phyloP scores from a whole-genome alignment of 2,329 filamentous ascomycete genomes.

The Penicillium janthinellum region DNA sequence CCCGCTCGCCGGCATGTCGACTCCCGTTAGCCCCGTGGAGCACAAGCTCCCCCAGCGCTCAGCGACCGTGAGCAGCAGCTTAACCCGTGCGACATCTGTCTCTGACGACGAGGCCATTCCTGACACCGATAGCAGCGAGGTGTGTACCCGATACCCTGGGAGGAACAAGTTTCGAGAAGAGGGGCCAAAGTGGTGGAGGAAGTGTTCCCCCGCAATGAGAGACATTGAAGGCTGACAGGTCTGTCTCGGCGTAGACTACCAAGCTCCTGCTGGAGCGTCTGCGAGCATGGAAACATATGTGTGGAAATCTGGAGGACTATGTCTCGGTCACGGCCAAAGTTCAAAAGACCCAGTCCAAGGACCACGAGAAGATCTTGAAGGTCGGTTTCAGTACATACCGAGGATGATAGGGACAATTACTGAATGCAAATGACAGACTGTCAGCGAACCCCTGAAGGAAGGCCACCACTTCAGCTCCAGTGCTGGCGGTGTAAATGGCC shows the following conservation, averaged over 20 bases:
- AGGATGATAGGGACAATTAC: not conserved
- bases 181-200: not conserved
- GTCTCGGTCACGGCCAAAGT: constrained; percentile 81
- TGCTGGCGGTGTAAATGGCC: constrained; percentile 80
- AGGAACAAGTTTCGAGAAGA: not conserved
- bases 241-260: constrained; percentile 58
- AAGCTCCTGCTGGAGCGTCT: constrained; percentile 82
- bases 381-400: constrained; percentile 40
- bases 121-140: constrained; percentile 46
- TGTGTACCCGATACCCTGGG: constrained; percentile 23
- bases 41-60: constrained; percentile 38
- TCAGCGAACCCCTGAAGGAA: constrained; percentile 82
- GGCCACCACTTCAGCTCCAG: constrained; percentile 91
- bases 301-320: constrained; percentile 89
- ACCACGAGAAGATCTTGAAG: constrained; percentile 94
- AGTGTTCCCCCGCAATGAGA: not conserved
- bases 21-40: constrained; percentile 32
- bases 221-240: constrained; percentile 4
- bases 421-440: constrained; percentile 57
- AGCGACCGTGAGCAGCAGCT: constrained; percentile 34
- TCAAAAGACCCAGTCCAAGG: constrained; percentile 82
- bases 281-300: constrained; percentile 94
- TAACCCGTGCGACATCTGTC: constrained; percentile 37
- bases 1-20: constrained; percentile 28
- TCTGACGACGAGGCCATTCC: constrained; percentile 47